These are phyloP conservation scores for Bathelium albidoporum DNA, from an alignment of 495 filamentous ascomycete species.

Conservation along the genomic window DNA sequence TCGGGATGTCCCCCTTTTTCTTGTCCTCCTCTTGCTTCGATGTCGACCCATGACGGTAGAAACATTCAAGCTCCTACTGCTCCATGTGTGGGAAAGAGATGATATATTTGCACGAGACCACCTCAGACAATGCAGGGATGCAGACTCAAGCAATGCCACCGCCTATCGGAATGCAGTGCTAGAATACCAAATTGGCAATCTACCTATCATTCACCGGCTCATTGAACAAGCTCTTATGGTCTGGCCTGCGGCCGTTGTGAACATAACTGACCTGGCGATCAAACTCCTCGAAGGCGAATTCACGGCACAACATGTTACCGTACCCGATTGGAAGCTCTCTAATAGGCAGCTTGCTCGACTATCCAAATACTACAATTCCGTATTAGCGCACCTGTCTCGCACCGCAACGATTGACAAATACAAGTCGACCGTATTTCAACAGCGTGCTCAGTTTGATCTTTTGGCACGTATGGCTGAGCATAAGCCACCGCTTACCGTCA, in stretches of 20 bases:
- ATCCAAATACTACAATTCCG: constrained; percentile 38
- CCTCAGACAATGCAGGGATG: not conserved
- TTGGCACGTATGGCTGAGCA: constrained; percentile 51
- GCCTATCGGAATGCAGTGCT: not conserved
- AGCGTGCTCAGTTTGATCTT: constrained; percentile 54
- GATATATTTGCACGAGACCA: not conserved
- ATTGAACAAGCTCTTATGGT: constrained; percentile 47
- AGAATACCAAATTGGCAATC: constrained; percentile 22
- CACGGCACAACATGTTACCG: not conserved
- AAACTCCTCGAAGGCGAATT: constrained; percentile 16
- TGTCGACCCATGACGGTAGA: constrained; percentile 7
- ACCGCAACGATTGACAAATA: constrained; percentile 42
- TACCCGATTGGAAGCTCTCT: not conserved
- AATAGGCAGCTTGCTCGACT: constrained; percentile 13
- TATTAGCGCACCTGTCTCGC: constrained; percentile 46
- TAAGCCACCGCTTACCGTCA: constrained; percentile 46
- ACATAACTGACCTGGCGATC: constrained; percentile 31
- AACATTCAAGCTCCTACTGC: constrained; percentile 12
- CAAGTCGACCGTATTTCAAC: constrained; percentile 37
- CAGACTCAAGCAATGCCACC: not conserved
- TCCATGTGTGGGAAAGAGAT: constrained; percentile 7
- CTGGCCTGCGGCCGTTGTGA: constrained; percentile 46
- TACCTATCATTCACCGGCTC: constrained; percentile 41
- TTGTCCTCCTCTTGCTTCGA: constrained; percentile 18
- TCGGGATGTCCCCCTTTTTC: constrained; percentile 13